These are phyloP conservation scores for Elymus sibiricus DNA, from an alignment of 176 grass and related monocot genomes.

Conservation along the genomic window DNA sequence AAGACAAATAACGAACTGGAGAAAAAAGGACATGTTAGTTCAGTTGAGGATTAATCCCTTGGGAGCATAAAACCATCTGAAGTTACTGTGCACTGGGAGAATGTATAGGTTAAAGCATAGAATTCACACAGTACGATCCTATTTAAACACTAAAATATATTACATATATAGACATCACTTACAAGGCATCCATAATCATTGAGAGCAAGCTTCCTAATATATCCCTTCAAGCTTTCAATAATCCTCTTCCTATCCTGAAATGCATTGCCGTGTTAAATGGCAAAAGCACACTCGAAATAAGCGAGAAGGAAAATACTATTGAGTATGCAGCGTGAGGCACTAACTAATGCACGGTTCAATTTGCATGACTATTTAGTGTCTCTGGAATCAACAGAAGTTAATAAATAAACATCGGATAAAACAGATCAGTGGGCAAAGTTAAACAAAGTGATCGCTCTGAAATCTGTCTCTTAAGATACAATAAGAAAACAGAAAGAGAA, in stretches of 20 bases:
- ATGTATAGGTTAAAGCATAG: background rate
- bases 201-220: slow-evolving; percentile 69
- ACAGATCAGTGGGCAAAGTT: too few relatives aligned
- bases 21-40: slow-evolving; percentile 37
- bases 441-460: too few relatives aligned
- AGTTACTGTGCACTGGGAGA: background rate
- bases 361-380: background rate
- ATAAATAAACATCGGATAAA: too few relatives aligned
- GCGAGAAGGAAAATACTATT: too few relatives aligned
- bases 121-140: background rate
- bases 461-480: too few relatives aligned
- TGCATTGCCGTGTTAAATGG: slow-evolving; percentile 7
- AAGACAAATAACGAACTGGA: slow-evolving; percentile 68
- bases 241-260: slow-evolving; percentile 96
- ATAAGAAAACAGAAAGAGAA: too few relatives aligned
- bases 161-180: slow-evolving; percentile 37
- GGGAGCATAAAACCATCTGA: background rate
- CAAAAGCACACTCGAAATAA: background rate
- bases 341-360: too few relatives aligned
- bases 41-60: background rate
- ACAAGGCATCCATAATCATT: slow-evolving; percentile 88
- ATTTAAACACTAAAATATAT: background rate
- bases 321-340: too few relatives aligned
- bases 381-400: background rate
- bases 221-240: slow-evolving; percentile 83